These are phyloP conservation scores for Solanum boliviense DNA, from an alignment of 257 asterid species.

Conservation along the genomic window DNA sequence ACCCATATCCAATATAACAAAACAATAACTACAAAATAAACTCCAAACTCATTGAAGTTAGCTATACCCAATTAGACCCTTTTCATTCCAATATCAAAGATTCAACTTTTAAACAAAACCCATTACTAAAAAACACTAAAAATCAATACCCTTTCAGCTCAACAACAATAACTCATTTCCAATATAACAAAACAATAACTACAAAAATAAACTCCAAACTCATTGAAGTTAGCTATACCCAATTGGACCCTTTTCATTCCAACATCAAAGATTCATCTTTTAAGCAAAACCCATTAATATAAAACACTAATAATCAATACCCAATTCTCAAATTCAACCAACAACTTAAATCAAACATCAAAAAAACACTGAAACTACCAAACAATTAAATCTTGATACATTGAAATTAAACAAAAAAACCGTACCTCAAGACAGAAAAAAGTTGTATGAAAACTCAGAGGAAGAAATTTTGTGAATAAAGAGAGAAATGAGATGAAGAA, in stretches of 20 bases:
- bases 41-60: neutral
- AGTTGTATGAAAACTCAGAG: neutral
- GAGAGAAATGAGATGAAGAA: neutral
- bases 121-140: neutral
- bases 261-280: neutral
- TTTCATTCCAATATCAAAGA: neutral
- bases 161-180: neutral
- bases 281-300: neutral
- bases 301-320: neutral
- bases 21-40: neutral
- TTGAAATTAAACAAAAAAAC: neutral
- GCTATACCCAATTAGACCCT: neutral
- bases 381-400: neutral
- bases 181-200: neutral
- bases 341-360: neutral
- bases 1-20: neutral
- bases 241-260: neutral
- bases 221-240: neutral
- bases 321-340: neutral
- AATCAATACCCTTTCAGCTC: neutral
- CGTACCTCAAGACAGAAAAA: constrained; percentile 3
- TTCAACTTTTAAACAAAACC: neutral
- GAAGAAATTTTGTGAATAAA: neutral
- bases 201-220: neutral
- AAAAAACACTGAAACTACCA: neutral